Conservation (phyloP, 2,329 filamentous ascomycete species). For the Epichloe gansuensis region DNA sequence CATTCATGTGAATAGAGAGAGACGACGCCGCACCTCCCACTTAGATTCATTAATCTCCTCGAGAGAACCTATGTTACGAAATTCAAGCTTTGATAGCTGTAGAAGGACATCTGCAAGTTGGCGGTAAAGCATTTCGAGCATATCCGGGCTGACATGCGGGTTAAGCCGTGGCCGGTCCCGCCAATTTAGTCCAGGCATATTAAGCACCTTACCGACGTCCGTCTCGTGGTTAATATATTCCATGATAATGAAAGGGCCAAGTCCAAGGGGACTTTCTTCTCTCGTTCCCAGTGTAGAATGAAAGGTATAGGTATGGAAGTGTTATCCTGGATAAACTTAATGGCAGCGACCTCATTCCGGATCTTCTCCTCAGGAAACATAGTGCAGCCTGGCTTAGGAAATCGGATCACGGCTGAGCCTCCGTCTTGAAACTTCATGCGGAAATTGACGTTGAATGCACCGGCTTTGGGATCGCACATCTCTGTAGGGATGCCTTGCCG, state of each 20-base stretch:
- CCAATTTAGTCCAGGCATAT: too few species aligned
- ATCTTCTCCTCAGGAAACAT: conserved; percentile 10
- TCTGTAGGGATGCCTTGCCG: conserved; percentile 1
- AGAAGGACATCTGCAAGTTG: conserved; percentile 3
- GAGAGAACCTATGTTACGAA: conserved; percentile 1
- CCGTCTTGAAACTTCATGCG: conserved; percentile 7
- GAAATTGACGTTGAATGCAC: conserved; percentile 4
- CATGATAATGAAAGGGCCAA: conserved; percentile 9
- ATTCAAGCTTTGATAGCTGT: conserved; percentile 2
- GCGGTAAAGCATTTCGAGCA: conserved; percentile 1
- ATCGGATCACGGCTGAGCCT: conserved; percentile 4
- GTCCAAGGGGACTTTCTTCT: conserved; percentile 6
- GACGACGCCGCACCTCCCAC: conserved; percentile 15
- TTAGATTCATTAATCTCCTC: conserved; percentile 1
- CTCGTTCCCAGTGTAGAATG: conserved; percentile 7
- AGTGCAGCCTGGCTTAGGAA: conserved; percentile 4
- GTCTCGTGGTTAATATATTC: conserved; percentile 7
- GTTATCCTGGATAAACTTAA: conserved; percentile 6
- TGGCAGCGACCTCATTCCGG: conserved; percentile 7
- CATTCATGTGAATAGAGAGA: conserved; percentile 1
- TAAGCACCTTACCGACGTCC: neutral
- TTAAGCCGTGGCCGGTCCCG: too few species aligned
- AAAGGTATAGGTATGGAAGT: conserved; percentile 7
- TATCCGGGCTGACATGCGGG: neutral
- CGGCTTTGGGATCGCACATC: conserved; percentile 1